Conservation (phyloP, 129 eudicot species). For the Arctium lappa region DNA sequence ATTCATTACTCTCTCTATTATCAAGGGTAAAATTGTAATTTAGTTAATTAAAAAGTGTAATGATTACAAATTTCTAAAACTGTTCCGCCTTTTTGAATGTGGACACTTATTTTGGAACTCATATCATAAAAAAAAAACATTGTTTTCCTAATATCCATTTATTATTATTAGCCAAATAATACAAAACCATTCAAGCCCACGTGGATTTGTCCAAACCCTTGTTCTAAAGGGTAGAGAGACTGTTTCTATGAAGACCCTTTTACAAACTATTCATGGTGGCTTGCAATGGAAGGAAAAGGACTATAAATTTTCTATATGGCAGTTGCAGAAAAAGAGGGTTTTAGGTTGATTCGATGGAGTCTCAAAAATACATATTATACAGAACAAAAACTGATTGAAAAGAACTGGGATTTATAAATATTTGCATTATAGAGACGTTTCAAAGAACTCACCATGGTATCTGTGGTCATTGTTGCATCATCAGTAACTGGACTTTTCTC, state of each 20-base stretch:
- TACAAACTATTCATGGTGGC: not conserved
- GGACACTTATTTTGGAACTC: not conserved
- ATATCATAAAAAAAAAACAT: not conserved
- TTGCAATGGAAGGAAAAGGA: not conserved
- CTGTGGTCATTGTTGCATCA: constrained; percentile 58
- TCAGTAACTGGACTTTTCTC: constrained; percentile 76
- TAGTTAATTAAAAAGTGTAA: not conserved
- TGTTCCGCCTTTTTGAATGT: not conserved
- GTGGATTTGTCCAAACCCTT: not conserved
- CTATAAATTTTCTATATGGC: not conserved
- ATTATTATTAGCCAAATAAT: not conserved
- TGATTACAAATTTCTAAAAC: not conserved
- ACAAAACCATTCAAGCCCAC: not conserved
- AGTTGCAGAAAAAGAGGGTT: not conserved
- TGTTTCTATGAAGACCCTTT: not conserved
- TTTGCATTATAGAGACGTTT: not conserved
- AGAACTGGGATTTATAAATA: not conserved
- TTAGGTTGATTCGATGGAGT: not conserved
- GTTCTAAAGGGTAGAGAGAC: not conserved
- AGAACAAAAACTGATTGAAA: not conserved
- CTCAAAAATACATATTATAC: not conserved
- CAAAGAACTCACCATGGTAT: constrained; percentile 54
- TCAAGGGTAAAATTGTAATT: too few relatives aligned
- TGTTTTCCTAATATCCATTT: not conserved
- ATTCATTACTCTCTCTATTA: not conserved